Base-by-base conservation (phyloP, 2,329 filamentous ascomycete genomes). In the Coleophoma eucalyptorum region DNA sequence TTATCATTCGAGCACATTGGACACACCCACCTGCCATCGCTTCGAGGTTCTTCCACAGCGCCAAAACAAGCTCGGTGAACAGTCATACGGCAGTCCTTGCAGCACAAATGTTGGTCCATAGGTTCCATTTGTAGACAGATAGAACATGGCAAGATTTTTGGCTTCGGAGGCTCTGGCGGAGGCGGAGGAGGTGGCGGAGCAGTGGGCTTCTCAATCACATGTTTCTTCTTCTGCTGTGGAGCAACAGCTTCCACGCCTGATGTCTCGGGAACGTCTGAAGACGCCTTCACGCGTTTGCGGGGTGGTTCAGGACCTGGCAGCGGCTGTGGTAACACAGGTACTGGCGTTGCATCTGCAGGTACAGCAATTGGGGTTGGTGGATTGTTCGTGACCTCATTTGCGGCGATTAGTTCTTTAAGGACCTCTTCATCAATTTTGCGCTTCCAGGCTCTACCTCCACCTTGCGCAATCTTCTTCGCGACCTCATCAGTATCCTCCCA, bases 1-100 rank as follows among this genome's bases (percentile, higher is more conserved):
- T 91, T 90, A 66, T 99, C 94, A 64, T 99, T 99, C 35, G 84
- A 78, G 69, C 94, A 99, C 81, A 92, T 96, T 69, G 97, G 94
- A 68, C 94, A 99, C 38, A 87, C 82, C 94, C 94, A 99, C 69
- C 96, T 96, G 42, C 78, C 80, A 32, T 83, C 79, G 49, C 78
- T 79, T 40, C 89, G 82, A 50, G 70, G 71, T 46, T 86, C 83
- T 43, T 86, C 83, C 37, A 80, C 58, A 32, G 97, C 78, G n/a
- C 94, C 94, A 65, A 97, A 99, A 70, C 94, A 99, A 55, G 84
- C 83, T 49, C 89, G 87, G 69, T 99, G 94, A 20, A 97, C 93
- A 3, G 91, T 91, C 68, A 99, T 73, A 48, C 90, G 87, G 68
- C 94, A 99, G 63, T 96, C 90, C 45, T 83, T 81, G 68, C 94